These are phyloP conservation scores for Byssothecium circinans DNA, from an alignment of 2,329 filamentous ascomycete species.

Conservation along the genomic window DNA sequence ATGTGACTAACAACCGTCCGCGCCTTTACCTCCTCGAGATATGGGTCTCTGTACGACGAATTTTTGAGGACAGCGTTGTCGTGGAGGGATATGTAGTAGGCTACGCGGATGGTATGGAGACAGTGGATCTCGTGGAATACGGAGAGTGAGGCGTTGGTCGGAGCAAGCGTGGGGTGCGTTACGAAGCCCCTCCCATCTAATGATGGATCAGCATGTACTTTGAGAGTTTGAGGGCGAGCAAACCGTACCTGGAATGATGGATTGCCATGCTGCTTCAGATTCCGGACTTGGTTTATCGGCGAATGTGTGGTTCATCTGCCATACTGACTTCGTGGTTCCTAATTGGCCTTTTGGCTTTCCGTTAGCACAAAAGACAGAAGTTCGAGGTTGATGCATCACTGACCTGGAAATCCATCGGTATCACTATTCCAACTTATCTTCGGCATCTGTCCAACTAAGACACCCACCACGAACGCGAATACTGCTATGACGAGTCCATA, in stretches of 20 bases:
- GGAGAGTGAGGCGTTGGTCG: neutral
- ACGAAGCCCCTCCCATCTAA: slow-evolving; percentile 8
- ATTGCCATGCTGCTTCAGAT: slow-evolving; percentile 10
- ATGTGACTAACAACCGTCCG: slow-evolving; percentile 5
- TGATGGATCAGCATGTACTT: too few relatives aligned
- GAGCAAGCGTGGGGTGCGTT: slow-evolving; percentile 1
- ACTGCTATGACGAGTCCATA: neutral
- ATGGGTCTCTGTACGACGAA: neutral
- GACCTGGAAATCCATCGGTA: neutral
- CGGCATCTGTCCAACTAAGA: neutral
- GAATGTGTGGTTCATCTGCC: slow-evolving; percentile 6
- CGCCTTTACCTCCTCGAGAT: slow-evolving; percentile 1
- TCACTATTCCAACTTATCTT: neutral
- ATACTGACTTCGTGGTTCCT: slow-evolving; percentile 2
- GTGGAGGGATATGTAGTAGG: neutral
- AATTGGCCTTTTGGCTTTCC: neutral
- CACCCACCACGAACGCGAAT: neutral
- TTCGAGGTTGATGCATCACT: neutral
- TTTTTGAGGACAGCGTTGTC: slow-evolving; percentile 1
- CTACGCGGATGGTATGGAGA: neutral
- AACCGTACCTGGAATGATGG: slow-evolving; percentile 1
- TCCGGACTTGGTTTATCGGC: neutral
- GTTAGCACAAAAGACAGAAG: neutral
- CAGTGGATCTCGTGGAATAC: slow-evolving; percentile 9
- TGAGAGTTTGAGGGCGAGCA: too few relatives aligned